Evolutionary conservation across 106 monocot genomes (phyloP), one percentile per base, ranked within the genome.

Genomic region (Dactylorhiza incarnata): DNA sequence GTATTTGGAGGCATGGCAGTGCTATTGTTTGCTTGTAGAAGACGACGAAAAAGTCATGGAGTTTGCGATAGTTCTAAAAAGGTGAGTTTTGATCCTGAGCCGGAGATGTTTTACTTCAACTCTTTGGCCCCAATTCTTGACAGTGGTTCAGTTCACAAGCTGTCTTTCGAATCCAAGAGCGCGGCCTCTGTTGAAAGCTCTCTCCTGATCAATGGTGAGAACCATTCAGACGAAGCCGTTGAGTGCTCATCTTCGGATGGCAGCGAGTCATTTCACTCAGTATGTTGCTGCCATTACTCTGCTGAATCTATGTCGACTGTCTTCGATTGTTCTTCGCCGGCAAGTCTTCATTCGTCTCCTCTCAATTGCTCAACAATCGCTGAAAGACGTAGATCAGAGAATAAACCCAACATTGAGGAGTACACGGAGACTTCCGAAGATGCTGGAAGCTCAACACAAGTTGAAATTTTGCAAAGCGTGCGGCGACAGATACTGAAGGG

Each of bases 21-120:
- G 11, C 0, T 12, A 13, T 7, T 79, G 16, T 20, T 83, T 71
- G 71, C 71, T 46, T 79, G 74, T 56, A 81, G 77, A 84, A 81
- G 79, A 55, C 37, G 46, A 1, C 6, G 46, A 45, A 75, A 61
- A 59, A 75, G 50, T 29, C 6, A 11, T 26, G 15, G 51, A 8
- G 9, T 9, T 26, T 53, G 55, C 2, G 23, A 74, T 46, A 47
- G 17, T 0, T 68, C 74, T 51, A 46, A 3, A 77, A 90, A 87
- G 83, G 87, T 90, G 78, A 85, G 84, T 59, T 85, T 81, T 55
- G 90, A 87, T 70, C 75, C 82, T 29, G 80, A 77, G 8, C 80
- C 87, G 5, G 87, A 82, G 48, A 8, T 69, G 73, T 85, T 87
- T 48, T 87, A 87, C 56, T 75, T 87, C 14, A 74, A 90, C 74